Evolutionary conservation across 441 rosid species (phyloP).

Genomic region (Mallotus repandus): DNA sequence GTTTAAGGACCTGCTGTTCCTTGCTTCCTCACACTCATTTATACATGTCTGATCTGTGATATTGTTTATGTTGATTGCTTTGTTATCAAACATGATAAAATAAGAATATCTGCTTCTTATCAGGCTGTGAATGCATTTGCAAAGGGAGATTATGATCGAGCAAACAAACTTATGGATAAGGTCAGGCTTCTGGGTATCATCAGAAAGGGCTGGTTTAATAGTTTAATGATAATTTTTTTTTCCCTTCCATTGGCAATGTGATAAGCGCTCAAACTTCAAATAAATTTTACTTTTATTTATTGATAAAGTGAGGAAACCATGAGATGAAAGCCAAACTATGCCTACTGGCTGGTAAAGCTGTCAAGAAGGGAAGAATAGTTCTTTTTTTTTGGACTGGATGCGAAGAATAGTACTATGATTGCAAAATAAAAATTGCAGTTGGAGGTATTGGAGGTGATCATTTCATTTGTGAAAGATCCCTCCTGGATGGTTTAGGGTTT

Average conservation of each 20-base stretch:
- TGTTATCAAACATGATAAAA: conserved; percentile 10
- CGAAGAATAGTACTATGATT: not conserved
- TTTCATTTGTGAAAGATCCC: not conserved
- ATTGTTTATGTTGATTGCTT: not conserved
- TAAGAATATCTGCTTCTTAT: conserved; percentile 15
- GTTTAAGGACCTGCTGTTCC: not conserved
- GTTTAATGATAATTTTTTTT: not conserved
- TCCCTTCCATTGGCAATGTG: conserved; percentile 2
- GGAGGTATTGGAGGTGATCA: not conserved
- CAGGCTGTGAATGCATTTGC: conserved; percentile 59
- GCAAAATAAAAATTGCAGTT: not conserved
- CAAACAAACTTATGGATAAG: conserved; percentile 46
- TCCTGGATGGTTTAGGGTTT: not conserved
- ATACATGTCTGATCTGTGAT: not conserved
- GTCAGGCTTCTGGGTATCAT: conserved; percentile 28
- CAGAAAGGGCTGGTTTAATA: not conserved
- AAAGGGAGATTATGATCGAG: conserved; percentile 40
- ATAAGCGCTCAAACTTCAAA: conserved; percentile 8
- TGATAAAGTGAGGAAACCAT: not conserved
- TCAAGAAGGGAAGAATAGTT: not conserved
- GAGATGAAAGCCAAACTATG: not conserved
- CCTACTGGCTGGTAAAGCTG: not conserved
- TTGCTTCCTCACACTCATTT: not conserved
- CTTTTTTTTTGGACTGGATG: not conserved
- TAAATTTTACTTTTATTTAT: not conserved